Conservation (phyloP, 768 basidiomycete genomes). For the Pulveroboletus sp. region DNA sequence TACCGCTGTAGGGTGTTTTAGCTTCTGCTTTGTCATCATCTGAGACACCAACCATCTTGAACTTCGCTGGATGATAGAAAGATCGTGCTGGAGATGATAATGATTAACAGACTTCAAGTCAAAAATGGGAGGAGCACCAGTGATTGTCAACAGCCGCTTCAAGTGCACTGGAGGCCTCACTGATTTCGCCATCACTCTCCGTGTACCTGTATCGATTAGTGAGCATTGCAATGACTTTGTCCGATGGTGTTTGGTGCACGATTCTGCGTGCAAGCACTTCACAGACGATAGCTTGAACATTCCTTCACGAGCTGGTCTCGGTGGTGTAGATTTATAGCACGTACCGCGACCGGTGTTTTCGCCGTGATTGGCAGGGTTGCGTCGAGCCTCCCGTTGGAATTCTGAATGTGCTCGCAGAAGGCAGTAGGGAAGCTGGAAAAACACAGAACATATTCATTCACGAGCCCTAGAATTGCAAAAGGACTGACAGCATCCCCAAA, state of each 20-base stretch:
- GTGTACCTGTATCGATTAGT: conserved; percentile 71
- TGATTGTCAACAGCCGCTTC: conserved; percentile 93
- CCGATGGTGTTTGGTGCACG: conserved; percentile 64
- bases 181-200: conserved; percentile 73
- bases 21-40: neutral
- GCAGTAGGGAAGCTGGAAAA: conserved; percentile 73
- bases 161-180: conserved; percentile 72
- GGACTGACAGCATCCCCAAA: conserved; percentile 74
- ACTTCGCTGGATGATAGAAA: conserved; percentile 86
- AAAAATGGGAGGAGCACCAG: conserved; percentile 48
- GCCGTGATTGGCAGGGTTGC: conserved; percentile 81
- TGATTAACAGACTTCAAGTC: conserved; percentile 1
- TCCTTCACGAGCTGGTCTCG: neutral
- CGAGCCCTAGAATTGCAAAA: neutral
- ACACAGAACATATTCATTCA: neutral
- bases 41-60: conserved; percentile 58
- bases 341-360: conserved; percentile 81
- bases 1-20: conserved; percentile 52
- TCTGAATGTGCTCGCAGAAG: conserved; percentile 73
- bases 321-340: conserved; percentile 9
- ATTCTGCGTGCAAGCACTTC: conserved; percentile 82
- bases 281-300: conserved; percentile 64
- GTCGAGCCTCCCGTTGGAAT: conserved; percentile 80
- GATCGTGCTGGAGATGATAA: conserved; percentile 50
- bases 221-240: conserved; percentile 69